Base-by-base conservation (phyloP, 2,329 filamentous ascomycete genomes). In the Trichoderma endophyticum region DNA sequence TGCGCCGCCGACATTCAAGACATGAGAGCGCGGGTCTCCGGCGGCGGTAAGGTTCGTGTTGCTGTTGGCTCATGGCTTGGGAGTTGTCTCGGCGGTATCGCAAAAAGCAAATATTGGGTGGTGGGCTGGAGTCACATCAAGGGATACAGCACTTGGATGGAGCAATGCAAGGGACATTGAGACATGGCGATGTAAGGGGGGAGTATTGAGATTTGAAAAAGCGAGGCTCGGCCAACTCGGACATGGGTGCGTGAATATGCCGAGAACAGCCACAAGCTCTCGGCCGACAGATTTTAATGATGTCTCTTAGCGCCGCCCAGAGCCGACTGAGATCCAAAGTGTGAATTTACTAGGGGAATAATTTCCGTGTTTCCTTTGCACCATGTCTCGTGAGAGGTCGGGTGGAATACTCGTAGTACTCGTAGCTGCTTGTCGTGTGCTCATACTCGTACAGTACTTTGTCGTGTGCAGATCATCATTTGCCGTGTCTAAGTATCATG, bases 1-100 rank as follows among this genome's bases (percentile, higher is more conserved):
- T 91, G 56, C 88, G 86, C 70, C 80, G 84, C 56, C 89, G 83
- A 76, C 89, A 91, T 57, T 87, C 82, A 74, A 84, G 80, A 77
- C 88, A 90, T 1, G 88, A 88, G 51, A 85, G 78, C 2, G 83
- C 79, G 28, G 81, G 82, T 32, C 81, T 78, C 68, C 81, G 71
- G 36, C 73, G 73, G 36, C 24, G 65, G 15, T 30, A 51, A 34
- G n/a, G 65, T 18, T 43, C 28, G 9, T 60, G 57, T 32, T 34
- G 28, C 26, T n/a, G 28, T 34, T 51, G 8, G 4, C 32, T 36
- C 65, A 69, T 60, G 26, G 36, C 36, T 1, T 48, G 26, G 56
- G 26, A 6, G 6, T 43, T 61, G 65, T 61, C 65, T 69, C 56
- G 56, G 65, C n/a, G 65, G 54, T 60, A 61, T 61, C n/a, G 14